Evolutionary conservation across 768 basidiomycete genomes (phyloP).

Genomic region (Roridomyces roridus): DNA sequence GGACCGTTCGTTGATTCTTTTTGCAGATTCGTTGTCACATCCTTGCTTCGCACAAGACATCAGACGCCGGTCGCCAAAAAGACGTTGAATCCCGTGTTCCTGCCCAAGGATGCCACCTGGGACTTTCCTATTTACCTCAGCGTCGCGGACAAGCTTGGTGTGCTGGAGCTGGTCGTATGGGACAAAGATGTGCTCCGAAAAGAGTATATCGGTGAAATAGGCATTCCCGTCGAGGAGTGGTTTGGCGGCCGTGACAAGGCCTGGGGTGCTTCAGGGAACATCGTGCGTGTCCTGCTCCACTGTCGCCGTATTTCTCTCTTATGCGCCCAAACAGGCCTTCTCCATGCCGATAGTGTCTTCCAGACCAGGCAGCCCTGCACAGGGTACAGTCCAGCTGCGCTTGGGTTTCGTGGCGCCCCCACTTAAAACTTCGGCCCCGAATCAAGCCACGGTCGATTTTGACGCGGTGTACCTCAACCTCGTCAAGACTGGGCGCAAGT

Average conservation of each 20-base stretch:
- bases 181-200: constrained; percentile 90
- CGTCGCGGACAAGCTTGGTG: constrained; percentile 73
- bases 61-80: constrained; percentile 82
- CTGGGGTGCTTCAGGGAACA: constrained; percentile 71
- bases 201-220: constrained; percentile 92
- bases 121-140: constrained; percentile 87
- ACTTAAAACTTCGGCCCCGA: constrained; percentile 44
- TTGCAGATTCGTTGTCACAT: constrained; percentile 73
- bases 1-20: background rate
- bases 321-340: constrained; percentile 36
- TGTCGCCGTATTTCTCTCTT: background rate
- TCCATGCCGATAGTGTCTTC: constrained; percentile 48
- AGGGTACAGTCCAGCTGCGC: constrained; percentile 50
- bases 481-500: constrained; percentile 65
- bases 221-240: constrained; percentile 83
- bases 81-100: constrained; percentile 70
- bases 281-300: constrained; percentile 49
- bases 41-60: constrained; percentile 59
- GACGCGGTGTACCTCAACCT: constrained; percentile 70
- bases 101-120: constrained; percentile 79
- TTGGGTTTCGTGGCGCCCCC: constrained; percentile 54
- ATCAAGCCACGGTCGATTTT: constrained; percentile 46
- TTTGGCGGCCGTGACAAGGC: constrained; percentile 56
- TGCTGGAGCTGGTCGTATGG: constrained; percentile 89
- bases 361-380: constrained; percentile 43